phyloP scores from a whole-genome alignment of 2,329 filamentous ascomycete species.

The Aspergillus caelatus region DNA sequence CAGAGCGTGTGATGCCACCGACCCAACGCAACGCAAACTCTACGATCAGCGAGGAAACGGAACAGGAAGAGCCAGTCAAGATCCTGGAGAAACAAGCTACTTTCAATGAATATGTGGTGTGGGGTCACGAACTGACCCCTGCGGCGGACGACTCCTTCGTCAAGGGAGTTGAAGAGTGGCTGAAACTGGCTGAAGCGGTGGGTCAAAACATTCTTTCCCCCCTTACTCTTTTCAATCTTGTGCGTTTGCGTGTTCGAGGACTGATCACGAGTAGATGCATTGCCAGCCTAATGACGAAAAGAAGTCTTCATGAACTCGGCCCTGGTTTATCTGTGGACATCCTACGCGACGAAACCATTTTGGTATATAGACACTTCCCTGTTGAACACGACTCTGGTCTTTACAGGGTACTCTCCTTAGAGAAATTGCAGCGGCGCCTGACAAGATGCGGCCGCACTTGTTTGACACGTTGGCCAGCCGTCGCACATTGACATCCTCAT shows the following conservation, averaged over 20 bases:
- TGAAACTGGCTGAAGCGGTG: conserved; percentile 71
- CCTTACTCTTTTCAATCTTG: not conserved
- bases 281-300: conserved; percentile 16
- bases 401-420: not conserved
- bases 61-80: conserved; percentile 54
- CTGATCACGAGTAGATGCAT: conserved; percentile 29
- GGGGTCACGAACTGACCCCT: conserved; percentile 74
- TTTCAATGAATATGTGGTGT: conserved; percentile 79
- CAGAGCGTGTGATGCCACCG: conserved; percentile 38
- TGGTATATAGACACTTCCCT: not conserved
- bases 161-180: conserved; percentile 78
- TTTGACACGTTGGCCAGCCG: not conserved
- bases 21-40: conserved; percentile 43
- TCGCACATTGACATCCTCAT: not conserved
- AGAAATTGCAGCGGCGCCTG: not conserved
- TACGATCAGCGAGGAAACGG: conserved; percentile 50
- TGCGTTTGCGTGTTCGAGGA: conserved; percentile 10
- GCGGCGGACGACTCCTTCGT: conserved; percentile 71
- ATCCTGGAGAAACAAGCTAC: conserved; percentile 64
- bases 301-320: conserved; percentile 18
- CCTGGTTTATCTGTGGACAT: not conserved
- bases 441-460: not conserved
- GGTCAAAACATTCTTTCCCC: conserved; percentile 26
- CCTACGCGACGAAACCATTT: not conserved
- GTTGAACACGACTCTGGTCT: not conserved